A percentile compares a stretch with the other conserved stretches of the same genome.
These are phyloP conservation scores for Aspergillus incahuasiensis DNA, from an alignment of 495 filamentous ascomycete genomes.

Conservation along the genomic window DNA sequence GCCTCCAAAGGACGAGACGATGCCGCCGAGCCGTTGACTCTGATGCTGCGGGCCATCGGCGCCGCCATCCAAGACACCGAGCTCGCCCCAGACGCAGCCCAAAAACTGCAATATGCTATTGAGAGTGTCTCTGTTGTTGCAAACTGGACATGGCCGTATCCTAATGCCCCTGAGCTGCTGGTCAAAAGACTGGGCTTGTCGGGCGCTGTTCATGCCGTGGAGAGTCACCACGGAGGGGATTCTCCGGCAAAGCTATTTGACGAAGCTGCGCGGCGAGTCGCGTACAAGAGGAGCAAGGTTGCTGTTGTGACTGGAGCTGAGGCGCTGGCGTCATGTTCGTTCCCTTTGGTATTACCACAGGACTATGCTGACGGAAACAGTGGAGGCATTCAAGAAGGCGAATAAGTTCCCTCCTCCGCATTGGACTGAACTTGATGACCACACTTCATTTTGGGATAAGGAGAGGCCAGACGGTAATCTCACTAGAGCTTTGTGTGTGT, in stretches of 20 bases:
- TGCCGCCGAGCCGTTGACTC: slow-evolving; percentile 47
- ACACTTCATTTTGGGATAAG: slow-evolving; percentile 16
- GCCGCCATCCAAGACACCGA: slow-evolving; percentile 38
- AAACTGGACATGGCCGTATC: slow-evolving; percentile 56
- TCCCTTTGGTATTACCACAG: slow-evolving; percentile 11
- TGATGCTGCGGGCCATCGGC: slow-evolving; percentile 48
- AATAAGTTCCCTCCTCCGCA: slow-evolving; percentile 43
- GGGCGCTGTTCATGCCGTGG: slow-evolving; percentile 30
- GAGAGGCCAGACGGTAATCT: slow-evolving; percentile 11
- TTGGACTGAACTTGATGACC: slow-evolving; percentile 39
- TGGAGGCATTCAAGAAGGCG: slow-evolving; percentile 29
- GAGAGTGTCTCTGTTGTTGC: slow-evolving; percentile 51
- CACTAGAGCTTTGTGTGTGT: no score
- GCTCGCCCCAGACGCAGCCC: slow-evolving; percentile 7
- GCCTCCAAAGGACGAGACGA: slow-evolving; percentile 40
- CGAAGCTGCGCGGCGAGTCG: slow-evolving; percentile 49
- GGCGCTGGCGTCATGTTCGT: slow-evolving; percentile 49
- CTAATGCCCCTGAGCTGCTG: slow-evolving; percentile 45
- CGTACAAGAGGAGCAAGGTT: slow-evolving; percentile 41
- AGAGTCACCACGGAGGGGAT: slow-evolving; percentile 52
- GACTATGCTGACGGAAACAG: slow-evolving; percentile 20
- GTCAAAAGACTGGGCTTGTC: slow-evolving; percentile 34
- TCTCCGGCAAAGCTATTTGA: slow-evolving; percentile 51
- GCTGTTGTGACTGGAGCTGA: slow-evolving; percentile 53
- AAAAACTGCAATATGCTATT: slow-evolving; percentile 38